A percentile compares a stretch with the other conserved stretches of the same genome.
Evolutionary conservation across 768 basidiomycete genomes (phyloP).

Genomic region (Russula sp.): DNA sequence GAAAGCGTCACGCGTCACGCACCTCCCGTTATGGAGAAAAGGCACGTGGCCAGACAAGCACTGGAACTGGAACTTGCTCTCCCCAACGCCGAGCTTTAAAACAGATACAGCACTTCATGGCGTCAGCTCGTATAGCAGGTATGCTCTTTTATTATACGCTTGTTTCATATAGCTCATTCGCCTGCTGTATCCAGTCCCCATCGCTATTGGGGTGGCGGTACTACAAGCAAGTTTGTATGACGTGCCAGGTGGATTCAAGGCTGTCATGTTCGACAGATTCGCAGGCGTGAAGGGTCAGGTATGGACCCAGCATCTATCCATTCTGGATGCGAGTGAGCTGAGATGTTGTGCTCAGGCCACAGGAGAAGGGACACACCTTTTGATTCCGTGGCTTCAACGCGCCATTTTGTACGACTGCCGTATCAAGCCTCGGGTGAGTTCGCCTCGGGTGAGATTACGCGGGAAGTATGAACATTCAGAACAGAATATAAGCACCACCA

Average conservation of each 20-base stretch:
- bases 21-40: background rate
- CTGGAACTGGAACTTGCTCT: too few relatives aligned
- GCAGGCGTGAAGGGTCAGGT: constrained; percentile 82
- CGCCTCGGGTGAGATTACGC: background rate
- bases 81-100: too few relatives aligned
- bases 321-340: background rate
- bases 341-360: constrained; percentile 50
- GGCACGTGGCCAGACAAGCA: background rate
- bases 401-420: constrained; percentile 97
- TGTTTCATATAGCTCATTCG: constrained; percentile 39
- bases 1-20: background rate
- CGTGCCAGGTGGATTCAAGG: constrained; percentile 76
- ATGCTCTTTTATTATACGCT: constrained; percentile 22
- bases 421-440: constrained; percentile 84
- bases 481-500: constrained; percentile 97
- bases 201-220: constrained; percentile 38
- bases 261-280: constrained; percentile 98
- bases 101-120: background rate
- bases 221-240: constrained; percentile 50
- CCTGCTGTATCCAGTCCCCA: constrained; percentile 63
- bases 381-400: constrained; percentile 91
- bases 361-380: constrained; percentile 91
- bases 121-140: constrained; percentile 14
- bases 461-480: constrained; percentile 4
- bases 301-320: constrained; percentile 18